Conservation (phyloP, 805 yeast genomes). For the Zygoascus bituminiphila region DNA sequence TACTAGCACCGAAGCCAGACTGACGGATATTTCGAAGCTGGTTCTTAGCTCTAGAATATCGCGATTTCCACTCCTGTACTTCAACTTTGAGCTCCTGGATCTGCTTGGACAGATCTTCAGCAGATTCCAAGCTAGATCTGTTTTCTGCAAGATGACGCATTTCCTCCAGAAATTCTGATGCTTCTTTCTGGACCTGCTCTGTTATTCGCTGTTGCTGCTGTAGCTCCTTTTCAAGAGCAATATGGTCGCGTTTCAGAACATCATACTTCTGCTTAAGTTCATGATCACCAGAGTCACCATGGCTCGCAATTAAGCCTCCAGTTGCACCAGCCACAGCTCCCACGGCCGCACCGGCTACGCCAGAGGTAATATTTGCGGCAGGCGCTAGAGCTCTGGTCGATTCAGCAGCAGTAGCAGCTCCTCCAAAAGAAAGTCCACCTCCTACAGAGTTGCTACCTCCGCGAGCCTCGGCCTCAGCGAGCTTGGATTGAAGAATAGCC, state of each 20-base stretch:
- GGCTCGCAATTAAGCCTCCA: not conserved
- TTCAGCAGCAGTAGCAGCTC: not conserved
- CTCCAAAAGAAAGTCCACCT: not conserved
- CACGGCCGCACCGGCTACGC: not conserved
- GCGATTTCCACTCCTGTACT: constrained; percentile 29
- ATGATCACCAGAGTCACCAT: constrained; percentile 1
- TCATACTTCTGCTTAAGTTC: constrained; percentile 15
- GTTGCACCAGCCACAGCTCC: not conserved
- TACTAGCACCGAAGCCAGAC: constrained; percentile 18
- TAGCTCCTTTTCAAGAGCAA: constrained; percentile 18
- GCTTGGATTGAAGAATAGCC: constrained; percentile 4
- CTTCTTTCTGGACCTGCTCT: constrained; percentile 32
- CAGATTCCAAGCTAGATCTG: constrained; percentile 14
- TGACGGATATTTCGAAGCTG: constrained; percentile 23
- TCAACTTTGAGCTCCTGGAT: constrained; percentile 27
- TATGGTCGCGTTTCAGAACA: constrained; percentile 18
- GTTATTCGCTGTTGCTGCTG: constrained; percentile 24
- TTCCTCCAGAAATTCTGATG: constrained; percentile 29
- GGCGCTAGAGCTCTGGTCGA: not conserved
- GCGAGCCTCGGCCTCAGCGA: constrained; percentile 5
- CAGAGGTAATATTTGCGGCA: not conserved
- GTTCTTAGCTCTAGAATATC: constrained; percentile 23
- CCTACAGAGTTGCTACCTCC: not conserved
- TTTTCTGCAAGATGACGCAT: constrained; percentile 31
- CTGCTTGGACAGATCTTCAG: constrained; percentile 18